Evolutionary conservation across 2,329 filamentous ascomycete species (phyloP).

Genomic region (Boeremia exigua): DNA sequence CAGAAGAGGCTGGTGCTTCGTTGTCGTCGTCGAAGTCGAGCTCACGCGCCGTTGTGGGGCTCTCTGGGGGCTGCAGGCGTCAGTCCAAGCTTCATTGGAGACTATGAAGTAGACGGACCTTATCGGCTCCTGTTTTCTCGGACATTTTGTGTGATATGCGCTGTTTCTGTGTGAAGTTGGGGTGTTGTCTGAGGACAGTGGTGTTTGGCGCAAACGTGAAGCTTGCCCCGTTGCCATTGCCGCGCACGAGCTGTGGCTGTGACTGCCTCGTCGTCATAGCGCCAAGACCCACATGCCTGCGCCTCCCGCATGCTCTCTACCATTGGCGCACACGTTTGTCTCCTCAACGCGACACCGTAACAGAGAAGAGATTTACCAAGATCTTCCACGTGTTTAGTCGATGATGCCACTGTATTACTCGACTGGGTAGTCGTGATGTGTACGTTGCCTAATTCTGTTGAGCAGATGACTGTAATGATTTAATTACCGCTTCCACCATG

Average conservation of each 20-base stretch:
- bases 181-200: neutral
- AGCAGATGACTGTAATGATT: too few species aligned
- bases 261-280: conserved; percentile 12
- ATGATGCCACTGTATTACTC: too few species aligned
- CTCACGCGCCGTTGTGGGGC: conserved; percentile 60
- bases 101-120: conserved; percentile 18
- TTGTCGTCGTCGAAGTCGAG: conserved; percentile 65
- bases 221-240: conserved; percentile 9
- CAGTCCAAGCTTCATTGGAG: neutral
- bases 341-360: too few species aligned
- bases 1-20: conserved; percentile 48
- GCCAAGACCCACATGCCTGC: conserved; percentile 12
- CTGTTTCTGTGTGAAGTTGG: neutral
- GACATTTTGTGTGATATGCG: conserved; percentile 8
- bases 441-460: too few species aligned
- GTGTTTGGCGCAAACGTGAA: conserved; percentile 7
- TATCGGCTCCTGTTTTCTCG: conserved; percentile 36
- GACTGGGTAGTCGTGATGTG: too few species aligned
- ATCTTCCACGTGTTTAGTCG: too few species aligned
- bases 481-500: too few species aligned
- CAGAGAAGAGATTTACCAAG: too few species aligned
- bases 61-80: conserved; percentile 31
- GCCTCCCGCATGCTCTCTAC: neutral
- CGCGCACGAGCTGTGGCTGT: conserved; percentile 18
- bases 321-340: too few species aligned